These are phyloP conservation scores for Begonia loranthoides DNA, from an alignment of 306 rosid species.

Conservation along the genomic window DNA sequence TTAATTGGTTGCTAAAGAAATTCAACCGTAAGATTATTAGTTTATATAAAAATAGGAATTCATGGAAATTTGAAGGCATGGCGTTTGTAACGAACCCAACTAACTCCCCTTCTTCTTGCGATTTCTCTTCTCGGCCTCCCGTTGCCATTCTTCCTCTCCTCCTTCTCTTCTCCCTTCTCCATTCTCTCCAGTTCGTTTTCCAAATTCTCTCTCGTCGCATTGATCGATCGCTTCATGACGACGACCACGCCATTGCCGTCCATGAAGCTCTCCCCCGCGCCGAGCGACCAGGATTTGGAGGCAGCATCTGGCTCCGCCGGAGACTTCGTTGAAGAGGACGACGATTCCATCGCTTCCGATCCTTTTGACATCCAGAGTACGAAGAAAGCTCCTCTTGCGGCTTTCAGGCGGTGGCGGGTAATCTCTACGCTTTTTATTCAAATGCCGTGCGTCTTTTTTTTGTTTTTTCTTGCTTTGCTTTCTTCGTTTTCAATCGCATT, in stretches of 20 bases:
- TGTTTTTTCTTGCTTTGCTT: not conserved
- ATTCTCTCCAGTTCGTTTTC: not conserved
- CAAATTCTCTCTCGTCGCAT: too few species aligned
- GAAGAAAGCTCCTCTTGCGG: constrained; percentile 57
- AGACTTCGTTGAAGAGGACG: not conserved
- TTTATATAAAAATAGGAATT: too few species aligned
- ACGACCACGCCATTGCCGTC: too few species aligned
- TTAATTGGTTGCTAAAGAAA: too few species aligned
- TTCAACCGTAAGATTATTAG: too few species aligned
- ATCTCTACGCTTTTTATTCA: not conserved
- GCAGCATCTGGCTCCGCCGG: constrained; percentile 8
- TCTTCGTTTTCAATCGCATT: not conserved
- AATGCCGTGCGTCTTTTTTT: not conserved
- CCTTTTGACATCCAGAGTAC: constrained; percentile 68
- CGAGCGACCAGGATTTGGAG: constrained; percentile 13
- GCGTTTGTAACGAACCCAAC: too few species aligned
- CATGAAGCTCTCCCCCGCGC: not conserved
- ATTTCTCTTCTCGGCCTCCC: too few species aligned
- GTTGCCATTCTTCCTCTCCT: too few species aligned
- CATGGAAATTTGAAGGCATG: too few species aligned
- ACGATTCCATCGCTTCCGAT: constrained; percentile 18
- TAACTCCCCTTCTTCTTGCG: too few species aligned
- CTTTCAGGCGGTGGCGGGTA: constrained; percentile 80
- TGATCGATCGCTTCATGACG: too few species aligned
- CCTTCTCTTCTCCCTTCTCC: not conserved